Evolutionary conservation across 345 rosid species (phyloP).

Genomic region (Linum lewisii): DNA sequence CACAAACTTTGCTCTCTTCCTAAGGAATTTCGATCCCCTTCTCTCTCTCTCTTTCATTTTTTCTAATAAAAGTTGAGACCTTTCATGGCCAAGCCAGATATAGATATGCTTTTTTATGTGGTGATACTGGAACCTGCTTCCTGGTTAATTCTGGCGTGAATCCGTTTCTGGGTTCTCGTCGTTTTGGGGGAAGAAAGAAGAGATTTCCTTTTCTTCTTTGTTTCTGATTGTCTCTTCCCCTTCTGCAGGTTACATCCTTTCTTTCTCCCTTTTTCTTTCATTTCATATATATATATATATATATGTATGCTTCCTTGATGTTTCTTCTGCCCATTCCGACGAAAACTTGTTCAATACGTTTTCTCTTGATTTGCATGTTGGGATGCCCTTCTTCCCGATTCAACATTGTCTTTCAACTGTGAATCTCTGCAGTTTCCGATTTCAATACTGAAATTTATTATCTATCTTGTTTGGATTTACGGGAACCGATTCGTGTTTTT

Average conservation of each 20-base stretch:
- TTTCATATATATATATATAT: no score
- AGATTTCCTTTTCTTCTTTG: neutral
- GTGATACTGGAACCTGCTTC: neutral
- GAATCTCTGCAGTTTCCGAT: neutral
- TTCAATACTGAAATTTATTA: neutral
- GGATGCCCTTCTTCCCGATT: neutral
- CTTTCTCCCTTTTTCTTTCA: neutral
- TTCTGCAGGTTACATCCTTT: neutral
- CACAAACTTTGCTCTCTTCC: neutral
- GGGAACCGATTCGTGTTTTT: neutral
- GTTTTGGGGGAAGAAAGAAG: neutral
- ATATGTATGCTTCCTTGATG: neutral
- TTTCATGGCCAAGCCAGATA: neutral
- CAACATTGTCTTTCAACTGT: neutral
- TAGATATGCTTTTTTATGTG: neutral
- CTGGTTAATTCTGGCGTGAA: neutral
- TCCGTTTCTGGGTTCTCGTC: neutral
- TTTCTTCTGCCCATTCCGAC: neutral
- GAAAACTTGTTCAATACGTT: neutral
- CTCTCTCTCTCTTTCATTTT: neutral
- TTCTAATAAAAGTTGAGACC: neutral
- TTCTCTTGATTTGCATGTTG: neutral
- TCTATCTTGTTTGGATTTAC: neutral
- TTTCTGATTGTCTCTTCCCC: neutral
- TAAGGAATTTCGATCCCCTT: neutral